Conservation (phyloP, 148 eudicot genomes). For the Nyssa sinensis region DNA sequence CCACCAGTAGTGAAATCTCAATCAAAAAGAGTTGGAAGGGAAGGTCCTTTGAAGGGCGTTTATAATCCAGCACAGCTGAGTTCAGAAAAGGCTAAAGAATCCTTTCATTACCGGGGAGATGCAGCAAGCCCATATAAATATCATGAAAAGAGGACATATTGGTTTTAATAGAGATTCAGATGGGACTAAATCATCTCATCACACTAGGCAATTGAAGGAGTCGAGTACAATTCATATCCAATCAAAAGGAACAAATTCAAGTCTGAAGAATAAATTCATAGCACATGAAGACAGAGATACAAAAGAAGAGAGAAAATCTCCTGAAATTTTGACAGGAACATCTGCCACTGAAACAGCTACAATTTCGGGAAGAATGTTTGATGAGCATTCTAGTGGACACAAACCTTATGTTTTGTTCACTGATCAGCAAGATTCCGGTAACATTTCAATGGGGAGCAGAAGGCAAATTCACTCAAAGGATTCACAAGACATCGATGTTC, state of each 20-base stretch:
- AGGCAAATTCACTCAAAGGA: conserved; percentile 24
- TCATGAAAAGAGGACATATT: conserved; percentile 20
- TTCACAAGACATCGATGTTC: conserved; percentile 4
- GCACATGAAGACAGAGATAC: conserved; percentile 5
- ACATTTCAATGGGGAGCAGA: conserved; percentile 20
- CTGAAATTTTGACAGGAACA: conserved; percentile 22
- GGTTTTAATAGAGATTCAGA: neutral
- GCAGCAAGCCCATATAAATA: conserved; percentile 14
- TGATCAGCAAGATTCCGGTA: conserved; percentile 12
- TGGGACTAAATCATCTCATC: conserved; percentile 11
- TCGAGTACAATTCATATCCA: conserved; percentile 2
- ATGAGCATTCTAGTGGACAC: conserved; percentile 25
- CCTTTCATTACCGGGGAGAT: conserved; percentile 14
- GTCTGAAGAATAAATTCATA: conserved; percentile 10
- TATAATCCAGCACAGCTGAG: conserved; percentile 6
- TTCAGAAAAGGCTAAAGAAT: conserved; percentile 15
- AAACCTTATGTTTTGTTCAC: conserved; percentile 11
- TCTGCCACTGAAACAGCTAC: conserved; percentile 27
- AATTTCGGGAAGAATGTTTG: conserved; percentile 22
- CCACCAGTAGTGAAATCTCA: conserved; percentile 31
- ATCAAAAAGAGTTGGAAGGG: conserved; percentile 27
- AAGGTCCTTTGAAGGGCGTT: conserved; percentile 18
- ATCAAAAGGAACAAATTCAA: conserved; percentile 14
- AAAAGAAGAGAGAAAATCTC: conserved; percentile 19
- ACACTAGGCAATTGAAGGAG: conserved; percentile 11